Conservation (phyloP, 306 rosid genomes). For the Acacia confusa region DNA sequence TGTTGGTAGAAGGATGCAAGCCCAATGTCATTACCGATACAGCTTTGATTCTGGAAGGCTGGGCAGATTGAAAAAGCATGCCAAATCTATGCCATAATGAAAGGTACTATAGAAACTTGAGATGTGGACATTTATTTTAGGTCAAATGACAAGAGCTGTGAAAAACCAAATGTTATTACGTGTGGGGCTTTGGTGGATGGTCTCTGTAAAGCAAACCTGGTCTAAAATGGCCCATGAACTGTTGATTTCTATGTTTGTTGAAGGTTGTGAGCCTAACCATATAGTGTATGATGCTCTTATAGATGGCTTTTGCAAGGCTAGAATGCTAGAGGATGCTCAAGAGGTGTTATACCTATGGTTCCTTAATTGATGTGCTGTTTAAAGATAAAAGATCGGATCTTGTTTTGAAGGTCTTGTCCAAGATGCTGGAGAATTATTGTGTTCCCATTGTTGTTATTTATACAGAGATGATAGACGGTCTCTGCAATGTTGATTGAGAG, state of each 20-base stretch:
- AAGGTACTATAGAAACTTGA: conserved; percentile 49
- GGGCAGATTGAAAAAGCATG: conserved; percentile 78
- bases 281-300: conserved; percentile 80
- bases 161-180: conserved; percentile 66
- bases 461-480: conserved; percentile 89
- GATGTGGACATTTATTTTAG: conserved; percentile 73
- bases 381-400: conserved; percentile 76
- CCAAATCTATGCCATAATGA: conserved; percentile 73
- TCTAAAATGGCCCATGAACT: conserved; percentile 64
- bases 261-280: conserved; percentile 74
- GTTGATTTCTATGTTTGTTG: conserved; percentile 59
- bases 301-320: conserved; percentile 82
- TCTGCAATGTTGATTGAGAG: conserved; percentile 76
- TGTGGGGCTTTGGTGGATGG: conserved; percentile 92
- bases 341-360: conserved; percentile 80
- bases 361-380: conserved; percentile 74
- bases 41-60: conserved; percentile 79
- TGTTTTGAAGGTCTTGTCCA: conserved; percentile 73
- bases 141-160: conserved; percentile 34
- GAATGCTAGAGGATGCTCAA: conserved; percentile 76
- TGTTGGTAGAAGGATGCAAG: conserved; percentile 66
- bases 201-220: conserved; percentile 78
- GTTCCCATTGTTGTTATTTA: conserved; percentile 83
- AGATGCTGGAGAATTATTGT: conserved; percentile 68
- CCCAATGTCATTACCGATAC: conserved; percentile 78